Evolutionary conservation across 2,329 filamentous ascomycete species (phyloP), one percentile per base, ranked within the genome.

Genomic region (Orbilia brochopaga): DNA sequence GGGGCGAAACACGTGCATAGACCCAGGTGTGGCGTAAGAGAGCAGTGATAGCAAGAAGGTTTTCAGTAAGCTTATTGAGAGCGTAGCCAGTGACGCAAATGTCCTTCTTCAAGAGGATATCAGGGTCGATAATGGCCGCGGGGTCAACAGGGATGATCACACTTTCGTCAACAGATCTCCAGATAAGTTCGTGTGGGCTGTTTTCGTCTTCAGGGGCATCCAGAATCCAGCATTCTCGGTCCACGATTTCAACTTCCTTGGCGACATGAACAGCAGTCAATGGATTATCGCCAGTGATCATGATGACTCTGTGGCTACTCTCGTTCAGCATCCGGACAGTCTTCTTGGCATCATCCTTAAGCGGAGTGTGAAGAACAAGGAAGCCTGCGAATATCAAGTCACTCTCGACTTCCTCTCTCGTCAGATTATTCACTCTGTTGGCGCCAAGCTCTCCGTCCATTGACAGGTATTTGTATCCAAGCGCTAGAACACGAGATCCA

Each of bases 251-350:
- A 24, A 99, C 94, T 79, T 97, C 89, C 73, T 89, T 88, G 15
- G 94, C 94, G 64, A 99, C 94, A 78, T 99, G 93, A 10, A 96
- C 91, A 75, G 94, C 94, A 44, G 94, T 99, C 58, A 99, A 85
- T 11, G 94, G 93, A 79, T 99, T 99, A 80, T 99, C 94, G 78
- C 94, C 94, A 70, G 94, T 99, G 75, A 99, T 99, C 94, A 99
- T 99, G 76, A 99, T 90, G 52, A 96, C 92, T 76, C 94, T 91
- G 80, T 99, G 94, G 81, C 92, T 97, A 81, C 93, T 97, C 83
- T 99, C 94, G 78, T 97, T 99, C 76, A 99, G 85, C 91, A 97
- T 97, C 75, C 90, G 91, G 44, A 99, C 91, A 42, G 94, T 88
- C 79, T 94, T 88, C 81, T 95, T 90, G 52, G 94, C 94, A 79